Conservation (phyloP, 2,329 filamentous ascomycete species). For the Paecilomyces fulvus region DNA sequence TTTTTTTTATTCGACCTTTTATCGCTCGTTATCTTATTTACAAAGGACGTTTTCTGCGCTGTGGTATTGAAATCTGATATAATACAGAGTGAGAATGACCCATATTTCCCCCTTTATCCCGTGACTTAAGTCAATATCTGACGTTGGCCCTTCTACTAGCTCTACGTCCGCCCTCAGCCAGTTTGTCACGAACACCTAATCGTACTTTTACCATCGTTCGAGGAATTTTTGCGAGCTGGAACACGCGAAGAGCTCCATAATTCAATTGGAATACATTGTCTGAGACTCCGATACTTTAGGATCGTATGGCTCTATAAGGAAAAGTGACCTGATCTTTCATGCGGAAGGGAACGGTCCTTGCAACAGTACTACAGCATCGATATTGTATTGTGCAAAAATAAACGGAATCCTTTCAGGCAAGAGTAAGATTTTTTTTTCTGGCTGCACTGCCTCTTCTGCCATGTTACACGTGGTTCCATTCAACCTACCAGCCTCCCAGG, state of each 20-base stretch:
- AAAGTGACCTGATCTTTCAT: background rate
- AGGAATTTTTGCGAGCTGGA: background rate
- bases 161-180: background rate
- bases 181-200: background rate
- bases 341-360: background rate
- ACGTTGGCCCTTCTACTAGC: background rate
- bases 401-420: background rate
- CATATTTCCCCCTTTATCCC: background rate
- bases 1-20: conserved; percentile 5
- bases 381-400: background rate
- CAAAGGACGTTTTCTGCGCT: background rate
- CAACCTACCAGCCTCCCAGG: background rate
- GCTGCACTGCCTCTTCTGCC: background rate
- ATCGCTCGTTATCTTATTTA: background rate
- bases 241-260: background rate
- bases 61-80: background rate
- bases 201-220: background rate
- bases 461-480: background rate
- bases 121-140: background rate
- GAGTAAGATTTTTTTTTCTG: background rate
- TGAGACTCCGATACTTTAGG: background rate
- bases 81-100: background rate
- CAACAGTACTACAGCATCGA: background rate
- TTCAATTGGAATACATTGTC: background rate
- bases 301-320: background rate